Conservation (phyloP, 495 filamentous ascomycete species). For the Penicillium waksmanii region DNA sequence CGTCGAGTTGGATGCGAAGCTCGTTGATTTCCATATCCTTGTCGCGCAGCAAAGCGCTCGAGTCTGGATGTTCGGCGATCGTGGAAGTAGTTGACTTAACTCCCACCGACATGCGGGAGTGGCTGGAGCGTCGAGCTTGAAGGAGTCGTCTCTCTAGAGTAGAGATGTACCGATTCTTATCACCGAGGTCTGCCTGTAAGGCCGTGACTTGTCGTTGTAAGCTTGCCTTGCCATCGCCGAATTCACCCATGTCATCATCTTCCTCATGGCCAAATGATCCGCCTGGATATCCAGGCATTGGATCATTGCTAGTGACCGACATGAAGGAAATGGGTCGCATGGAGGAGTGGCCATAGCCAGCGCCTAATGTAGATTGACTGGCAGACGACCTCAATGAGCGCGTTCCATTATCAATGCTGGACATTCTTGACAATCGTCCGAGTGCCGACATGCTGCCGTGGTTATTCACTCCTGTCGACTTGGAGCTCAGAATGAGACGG, state of each 20-base stretch:
- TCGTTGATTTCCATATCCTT: constrained; percentile 95
- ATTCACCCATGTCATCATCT: constrained; percentile 81
- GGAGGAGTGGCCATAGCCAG: constrained; percentile 50
- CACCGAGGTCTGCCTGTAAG: constrained; percentile 87
- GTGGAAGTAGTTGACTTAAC: constrained; percentile 60
- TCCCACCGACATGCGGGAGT: constrained; percentile 78
- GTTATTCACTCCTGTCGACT: constrained; percentile 88
- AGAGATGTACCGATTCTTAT: constrained; percentile 95
- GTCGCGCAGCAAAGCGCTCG: constrained; percentile 72
- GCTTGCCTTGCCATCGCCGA: constrained; percentile 84
- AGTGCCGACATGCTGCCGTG: constrained; percentile 72
- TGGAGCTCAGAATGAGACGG: constrained; percentile 90
- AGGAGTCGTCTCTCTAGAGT: constrained; percentile 90
- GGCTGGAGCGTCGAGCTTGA: constrained; percentile 89
- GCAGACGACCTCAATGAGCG: constrained; percentile 72
- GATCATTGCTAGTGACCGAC: constrained; percentile 53
- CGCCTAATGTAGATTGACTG: constrained; percentile 67
- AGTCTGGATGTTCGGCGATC: constrained; percentile 66
- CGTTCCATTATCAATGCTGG: constrained; percentile 50
- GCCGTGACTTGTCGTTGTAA: constrained; percentile 80
- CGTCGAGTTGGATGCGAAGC: constrained; percentile 84
- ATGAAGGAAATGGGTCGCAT: constrained; percentile 69
- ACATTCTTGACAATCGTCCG: constrained; percentile 69
- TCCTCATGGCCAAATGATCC: constrained; percentile 52
- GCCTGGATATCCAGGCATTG: constrained; percentile 33